Percentiles rank a stretch among this genome's conserved stretches.
These are phyloP conservation scores for Torrubiellomyces zombiae DNA, from an alignment of 2,329 filamentous ascomycete species.

Conservation along the genomic window DNA sequence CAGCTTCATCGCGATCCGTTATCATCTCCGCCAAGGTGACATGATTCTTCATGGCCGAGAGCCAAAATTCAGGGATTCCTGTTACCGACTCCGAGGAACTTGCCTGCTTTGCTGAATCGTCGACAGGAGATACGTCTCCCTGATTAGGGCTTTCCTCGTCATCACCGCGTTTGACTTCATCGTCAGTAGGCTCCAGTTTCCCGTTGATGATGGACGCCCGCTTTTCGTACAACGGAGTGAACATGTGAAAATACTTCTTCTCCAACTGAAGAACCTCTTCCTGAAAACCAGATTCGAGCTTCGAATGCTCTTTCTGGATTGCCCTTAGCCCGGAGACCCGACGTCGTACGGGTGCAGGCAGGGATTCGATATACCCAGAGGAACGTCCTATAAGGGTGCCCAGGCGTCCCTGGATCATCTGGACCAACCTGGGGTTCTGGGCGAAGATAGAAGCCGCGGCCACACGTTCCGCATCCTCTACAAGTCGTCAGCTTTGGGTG, in stretches of 20 bases:
- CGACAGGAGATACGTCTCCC: conserved; percentile 38
- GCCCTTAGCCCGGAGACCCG: conserved; percentile 93
- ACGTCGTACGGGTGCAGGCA: conserved; percentile 75
- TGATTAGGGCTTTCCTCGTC: conserved; percentile 59
- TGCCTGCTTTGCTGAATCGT: conserved; percentile 38
- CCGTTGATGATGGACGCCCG: conserved; percentile 89
- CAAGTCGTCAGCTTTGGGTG: conserved; percentile 5
- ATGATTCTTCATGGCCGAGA: conserved; percentile 99
- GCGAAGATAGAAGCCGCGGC: conserved; percentile 86
- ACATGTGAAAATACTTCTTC: conserved; percentile 99
- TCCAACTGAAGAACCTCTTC: conserved; percentile 95
- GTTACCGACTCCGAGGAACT: conserved; percentile 39
- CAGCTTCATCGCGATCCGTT: conserved; percentile 89
- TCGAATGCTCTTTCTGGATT: conserved; percentile 96
- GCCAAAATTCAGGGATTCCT: conserved; percentile 98
- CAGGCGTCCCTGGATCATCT: conserved; percentile 96
- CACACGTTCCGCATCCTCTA: conserved; percentile 81
- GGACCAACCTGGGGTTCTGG: conserved; percentile 83
- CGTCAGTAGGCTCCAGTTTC: conserved; percentile 64
- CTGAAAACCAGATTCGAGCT: conserved; percentile 96
- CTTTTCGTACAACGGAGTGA: conserved; percentile 92
- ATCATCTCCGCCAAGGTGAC: conserved; percentile 95
- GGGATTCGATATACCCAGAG: conserved; percentile 94
- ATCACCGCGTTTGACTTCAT: conserved; percentile 76
- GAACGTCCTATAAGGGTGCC: conserved; percentile 85